These are phyloP conservation scores for Prosopis cineraria DNA, from an alignment of 306 rosid genomes.

Conservation along the genomic window DNA sequence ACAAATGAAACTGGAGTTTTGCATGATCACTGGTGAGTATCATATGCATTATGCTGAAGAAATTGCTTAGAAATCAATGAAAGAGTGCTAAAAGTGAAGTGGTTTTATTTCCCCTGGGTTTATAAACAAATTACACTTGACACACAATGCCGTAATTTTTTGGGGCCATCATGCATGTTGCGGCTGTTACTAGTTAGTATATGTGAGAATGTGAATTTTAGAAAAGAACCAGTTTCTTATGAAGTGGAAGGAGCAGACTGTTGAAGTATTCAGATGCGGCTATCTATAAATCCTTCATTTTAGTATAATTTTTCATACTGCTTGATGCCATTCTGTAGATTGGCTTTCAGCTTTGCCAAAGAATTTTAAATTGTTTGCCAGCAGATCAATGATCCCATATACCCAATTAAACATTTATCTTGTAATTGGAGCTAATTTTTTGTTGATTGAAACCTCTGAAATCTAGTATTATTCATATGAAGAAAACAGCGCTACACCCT, in stretches of 20 bases:
- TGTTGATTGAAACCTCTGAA: not conserved
- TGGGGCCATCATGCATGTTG: not conserved
- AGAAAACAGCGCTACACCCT: not conserved
- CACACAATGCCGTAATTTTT: not conserved
- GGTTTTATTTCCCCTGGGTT: conserved; percentile 14
- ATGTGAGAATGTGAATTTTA: not conserved
- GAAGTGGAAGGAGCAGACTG: not conserved
- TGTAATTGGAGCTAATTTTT: not conserved
- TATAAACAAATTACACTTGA: not conserved
- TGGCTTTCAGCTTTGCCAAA: not conserved
- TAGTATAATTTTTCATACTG: not conserved
- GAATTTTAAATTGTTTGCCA: not conserved
- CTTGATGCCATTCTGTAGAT: not conserved
- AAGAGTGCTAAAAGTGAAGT: not conserved
- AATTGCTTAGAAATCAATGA: not conserved
- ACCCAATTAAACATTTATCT: not conserved
- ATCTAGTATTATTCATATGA: too few species aligned
- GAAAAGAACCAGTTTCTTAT: not conserved
- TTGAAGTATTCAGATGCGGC: not conserved
- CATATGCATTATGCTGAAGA: conserved; percentile 8
- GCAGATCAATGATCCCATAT: not conserved
- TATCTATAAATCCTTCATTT: too few species aligned
- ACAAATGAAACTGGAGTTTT: conserved; percentile 9
- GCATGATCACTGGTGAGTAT: conserved; percentile 11
- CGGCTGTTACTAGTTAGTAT: not conserved